Percentiles rank a stretch among this genome's conserved stretches.
phyloP scores from a whole-genome alignment of 495 filamentous ascomycete species.

The Chaetomium tenue region DNA sequence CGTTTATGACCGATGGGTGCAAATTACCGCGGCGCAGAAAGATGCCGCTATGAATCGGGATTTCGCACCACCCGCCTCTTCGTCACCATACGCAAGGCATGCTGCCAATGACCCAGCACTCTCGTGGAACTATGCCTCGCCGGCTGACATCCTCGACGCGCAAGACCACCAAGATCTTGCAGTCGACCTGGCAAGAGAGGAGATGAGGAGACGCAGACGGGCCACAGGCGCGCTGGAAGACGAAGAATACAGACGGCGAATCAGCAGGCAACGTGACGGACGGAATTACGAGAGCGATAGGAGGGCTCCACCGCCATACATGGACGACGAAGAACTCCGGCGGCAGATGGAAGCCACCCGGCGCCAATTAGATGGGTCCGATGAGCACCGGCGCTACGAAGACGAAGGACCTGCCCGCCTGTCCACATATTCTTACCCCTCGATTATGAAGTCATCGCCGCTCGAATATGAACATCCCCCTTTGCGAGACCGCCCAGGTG shows the following conservation, averaged over 20 bases:
- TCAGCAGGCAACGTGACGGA: slow-evolving; percentile 63
- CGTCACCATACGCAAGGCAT: slow-evolving; percentile 34
- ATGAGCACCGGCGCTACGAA: slow-evolving; percentile 16
- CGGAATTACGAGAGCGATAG: slow-evolving; percentile 42
- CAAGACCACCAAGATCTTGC: slow-evolving; percentile 72
- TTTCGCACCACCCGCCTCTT: neutral
- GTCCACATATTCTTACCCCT: slow-evolving; percentile 49
- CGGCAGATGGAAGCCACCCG: slow-evolving; percentile 51
- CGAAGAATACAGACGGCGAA: slow-evolving; percentile 56
- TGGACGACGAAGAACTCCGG: slow-evolving; percentile 49
- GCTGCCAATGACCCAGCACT: slow-evolving; percentile 51
- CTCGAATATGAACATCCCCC: slow-evolving; percentile 41
- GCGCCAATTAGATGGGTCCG: slow-evolving; percentile 40
- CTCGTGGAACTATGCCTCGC: slow-evolving; percentile 42
- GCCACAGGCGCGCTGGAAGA: slow-evolving; percentile 54
- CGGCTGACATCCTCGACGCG: slow-evolving; percentile 57
- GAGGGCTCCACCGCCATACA: slow-evolving; percentile 18
- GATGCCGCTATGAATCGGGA: slow-evolving; percentile 17
- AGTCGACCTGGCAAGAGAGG: slow-evolving; percentile 70
- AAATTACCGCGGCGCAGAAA: slow-evolving; percentile 23
- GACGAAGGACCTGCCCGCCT: slow-evolving; percentile 12
- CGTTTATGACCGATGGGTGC: slow-evolving; percentile 39
- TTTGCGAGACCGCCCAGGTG: slow-evolving; percentile 18
- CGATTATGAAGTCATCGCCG: slow-evolving; percentile 46
- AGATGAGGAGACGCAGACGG: slow-evolving; percentile 67